Conservation (phyloP, 1,139 yeast genomes). For the Pichia sp. region DNA sequence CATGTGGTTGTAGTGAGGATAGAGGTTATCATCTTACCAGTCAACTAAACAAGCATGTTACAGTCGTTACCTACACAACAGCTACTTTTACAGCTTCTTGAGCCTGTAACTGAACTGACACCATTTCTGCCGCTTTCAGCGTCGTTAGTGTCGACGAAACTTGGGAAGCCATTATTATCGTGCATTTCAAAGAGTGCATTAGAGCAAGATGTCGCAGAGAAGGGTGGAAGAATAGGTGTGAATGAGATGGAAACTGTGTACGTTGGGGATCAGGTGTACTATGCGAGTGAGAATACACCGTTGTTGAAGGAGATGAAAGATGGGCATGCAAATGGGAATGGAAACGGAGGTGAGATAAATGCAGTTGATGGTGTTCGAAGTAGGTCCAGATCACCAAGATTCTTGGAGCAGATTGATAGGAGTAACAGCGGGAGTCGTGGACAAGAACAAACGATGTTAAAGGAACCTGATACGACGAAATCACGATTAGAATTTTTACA, state of each 20-base stretch:
- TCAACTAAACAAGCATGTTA: too few relatives aligned
- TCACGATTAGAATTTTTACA: constrained; percentile 9
- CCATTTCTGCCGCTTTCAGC: constrained; percentile 7
- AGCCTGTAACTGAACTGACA: constrained; percentile 9
- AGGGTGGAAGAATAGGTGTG: background rate
- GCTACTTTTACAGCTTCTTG: constrained; percentile 9
- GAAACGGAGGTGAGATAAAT: too few relatives aligned
- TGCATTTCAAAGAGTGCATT: constrained; percentile 11
- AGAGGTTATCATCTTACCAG: too few relatives aligned
- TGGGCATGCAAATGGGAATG: too few relatives aligned
- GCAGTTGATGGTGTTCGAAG: background rate
- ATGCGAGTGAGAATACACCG: background rate
- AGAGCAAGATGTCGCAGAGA: constrained; percentile 5
- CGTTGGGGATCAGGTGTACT: background rate
- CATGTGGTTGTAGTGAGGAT: too few relatives aligned
- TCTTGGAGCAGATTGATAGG: background rate
- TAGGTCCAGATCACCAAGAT: background rate
- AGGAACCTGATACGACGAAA: background rate
- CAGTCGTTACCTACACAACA: constrained; percentile 8
- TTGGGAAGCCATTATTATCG: constrained; percentile 12
- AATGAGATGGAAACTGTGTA: background rate
- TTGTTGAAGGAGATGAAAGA: too few relatives aligned
- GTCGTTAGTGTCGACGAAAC: constrained; percentile 8
- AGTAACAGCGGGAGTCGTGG: background rate
- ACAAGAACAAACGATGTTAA: background rate